A percentile compares a stretch with the other conserved stretches of the same genome.
Conservation (phyloP, 257 asterid genomes). For the Haberlea rhodopensis region DNA sequence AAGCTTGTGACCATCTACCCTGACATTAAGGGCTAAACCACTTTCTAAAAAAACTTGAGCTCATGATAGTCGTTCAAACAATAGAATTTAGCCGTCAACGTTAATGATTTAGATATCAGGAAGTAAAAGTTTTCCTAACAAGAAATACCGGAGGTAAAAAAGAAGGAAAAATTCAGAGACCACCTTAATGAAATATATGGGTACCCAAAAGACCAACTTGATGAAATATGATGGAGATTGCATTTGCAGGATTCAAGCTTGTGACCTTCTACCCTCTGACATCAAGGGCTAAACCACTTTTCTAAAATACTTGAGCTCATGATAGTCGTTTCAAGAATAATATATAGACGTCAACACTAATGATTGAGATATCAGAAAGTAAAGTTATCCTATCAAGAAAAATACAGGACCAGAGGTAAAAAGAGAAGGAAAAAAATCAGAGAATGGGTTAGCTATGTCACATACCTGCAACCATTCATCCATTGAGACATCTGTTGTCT, state of each 20-base stretch:
- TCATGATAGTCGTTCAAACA: too few relatives aligned
- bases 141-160: too few relatives aligned
- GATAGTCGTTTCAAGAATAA: background rate
- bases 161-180: too few relatives aligned
- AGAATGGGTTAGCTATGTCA: constrained; percentile 9
- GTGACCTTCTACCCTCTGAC: background rate
- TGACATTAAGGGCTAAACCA: too few relatives aligned
- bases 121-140: too few relatives aligned
- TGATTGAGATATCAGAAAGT: background rate
- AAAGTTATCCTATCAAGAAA: background rate
- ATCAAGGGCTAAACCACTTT: background rate
- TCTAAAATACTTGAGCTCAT: background rate
- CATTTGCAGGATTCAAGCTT: background rate
- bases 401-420: background rate
- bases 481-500: constrained; percentile 76
- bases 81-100: too few relatives aligned
- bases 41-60: too few relatives aligned
- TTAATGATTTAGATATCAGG: too few relatives aligned
- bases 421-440: constrained; percentile 1
- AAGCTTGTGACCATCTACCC: too few relatives aligned
- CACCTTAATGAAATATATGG: too few relatives aligned
- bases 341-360: background rate
- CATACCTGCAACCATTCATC: constrained; percentile 98
- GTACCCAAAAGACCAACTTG: too few relatives aligned
- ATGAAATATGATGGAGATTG: background rate